A percentile compares a stretch with the other conserved stretches of the same genome.
These are phyloP conservation scores for Ustilago xerochloae DNA, from an alignment of 1,284 basidiomycete species.

Conservation along the genomic window DNA sequence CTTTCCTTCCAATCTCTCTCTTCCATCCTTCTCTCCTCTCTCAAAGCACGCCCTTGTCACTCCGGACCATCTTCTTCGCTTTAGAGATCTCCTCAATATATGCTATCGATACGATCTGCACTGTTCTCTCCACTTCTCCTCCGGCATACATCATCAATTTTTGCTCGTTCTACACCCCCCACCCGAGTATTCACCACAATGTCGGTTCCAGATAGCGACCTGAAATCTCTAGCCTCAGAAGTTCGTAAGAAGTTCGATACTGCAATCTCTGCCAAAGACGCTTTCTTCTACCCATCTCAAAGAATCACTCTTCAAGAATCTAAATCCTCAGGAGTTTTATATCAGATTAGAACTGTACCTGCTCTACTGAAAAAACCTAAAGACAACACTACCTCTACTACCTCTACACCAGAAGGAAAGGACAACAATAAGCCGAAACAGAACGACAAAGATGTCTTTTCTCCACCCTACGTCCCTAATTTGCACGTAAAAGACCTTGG, in stretches of 20 bases:
- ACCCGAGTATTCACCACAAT: conserved; percentile 6
- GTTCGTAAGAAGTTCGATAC: conserved; percentile 51
- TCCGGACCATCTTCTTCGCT: background rate
- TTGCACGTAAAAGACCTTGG: conserved; percentile 54
- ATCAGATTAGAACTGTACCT: conserved; percentile 62
- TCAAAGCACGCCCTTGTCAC: background rate
- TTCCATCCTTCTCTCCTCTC: background rate
- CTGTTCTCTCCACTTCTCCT: background rate
- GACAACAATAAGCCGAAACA: conserved; percentile 36
- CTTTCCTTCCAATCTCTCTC: background rate
- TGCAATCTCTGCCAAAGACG: conserved; percentile 52
- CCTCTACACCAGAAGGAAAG: background rate
- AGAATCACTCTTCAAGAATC: conserved; percentile 35
- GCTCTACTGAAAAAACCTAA: conserved; percentile 61
- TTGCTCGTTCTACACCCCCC: background rate
- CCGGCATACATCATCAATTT: background rate
- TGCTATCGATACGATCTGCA: background rate
- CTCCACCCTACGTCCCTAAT: conserved; percentile 66
- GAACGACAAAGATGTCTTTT: conserved; percentile 62
- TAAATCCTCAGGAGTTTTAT: conserved; percentile 17
- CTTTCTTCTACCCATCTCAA: conserved; percentile 62
- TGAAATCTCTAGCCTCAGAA: conserved; percentile 32
- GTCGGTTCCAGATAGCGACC: conserved; percentile 27
- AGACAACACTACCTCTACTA: background rate
- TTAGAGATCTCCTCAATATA: background rate